A percentile compares a stretch with the other conserved stretches of the same genome.
These are phyloP conservation scores for Termitomyces sp. DNA, from an alignment of 768 basidiomycete genomes.

Conservation along the genomic window DNA sequence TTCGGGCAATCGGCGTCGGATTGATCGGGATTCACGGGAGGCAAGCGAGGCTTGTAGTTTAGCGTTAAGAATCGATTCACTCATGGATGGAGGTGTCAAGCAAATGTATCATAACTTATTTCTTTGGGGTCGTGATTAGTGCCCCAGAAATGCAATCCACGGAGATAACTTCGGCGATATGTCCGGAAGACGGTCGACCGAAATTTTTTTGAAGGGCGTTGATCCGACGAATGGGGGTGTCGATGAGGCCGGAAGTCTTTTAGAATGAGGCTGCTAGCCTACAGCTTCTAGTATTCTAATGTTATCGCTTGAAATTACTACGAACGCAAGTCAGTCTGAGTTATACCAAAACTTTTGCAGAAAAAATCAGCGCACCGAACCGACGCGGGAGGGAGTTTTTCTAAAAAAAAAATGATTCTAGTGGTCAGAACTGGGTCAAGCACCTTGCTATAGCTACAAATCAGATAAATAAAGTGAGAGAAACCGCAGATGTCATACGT, in stretches of 20 bases:
- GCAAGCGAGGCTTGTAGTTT: constrained; percentile 47
- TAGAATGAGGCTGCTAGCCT: neutral
- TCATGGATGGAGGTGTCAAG: neutral
- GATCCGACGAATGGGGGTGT: neutral
- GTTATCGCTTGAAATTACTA: neutral
- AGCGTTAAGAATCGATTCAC: constrained; percentile 19
- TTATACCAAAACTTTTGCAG: neutral
- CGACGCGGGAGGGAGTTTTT: neutral
- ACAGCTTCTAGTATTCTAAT: neutral
- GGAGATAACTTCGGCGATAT: neutral
- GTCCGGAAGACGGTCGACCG: neutral
- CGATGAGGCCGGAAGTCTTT: neutral
- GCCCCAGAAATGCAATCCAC: neutral
- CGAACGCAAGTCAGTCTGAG: neutral
- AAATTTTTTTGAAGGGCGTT: neutral
- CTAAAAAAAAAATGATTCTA: neutral
- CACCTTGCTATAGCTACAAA: neutral
- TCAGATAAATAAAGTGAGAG: neutral
- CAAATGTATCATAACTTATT: neutral
- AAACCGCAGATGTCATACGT: neutral
- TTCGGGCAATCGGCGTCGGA: constrained; percentile 66
- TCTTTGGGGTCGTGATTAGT: neutral
- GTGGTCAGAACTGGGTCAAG: no score
- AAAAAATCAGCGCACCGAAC: neutral
- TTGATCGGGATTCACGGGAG: constrained; percentile 61